phyloP scores from a whole-genome alignment of 2,329 filamentous ascomycete genomes.

The Beauveria pseudobassiana region DNA sequence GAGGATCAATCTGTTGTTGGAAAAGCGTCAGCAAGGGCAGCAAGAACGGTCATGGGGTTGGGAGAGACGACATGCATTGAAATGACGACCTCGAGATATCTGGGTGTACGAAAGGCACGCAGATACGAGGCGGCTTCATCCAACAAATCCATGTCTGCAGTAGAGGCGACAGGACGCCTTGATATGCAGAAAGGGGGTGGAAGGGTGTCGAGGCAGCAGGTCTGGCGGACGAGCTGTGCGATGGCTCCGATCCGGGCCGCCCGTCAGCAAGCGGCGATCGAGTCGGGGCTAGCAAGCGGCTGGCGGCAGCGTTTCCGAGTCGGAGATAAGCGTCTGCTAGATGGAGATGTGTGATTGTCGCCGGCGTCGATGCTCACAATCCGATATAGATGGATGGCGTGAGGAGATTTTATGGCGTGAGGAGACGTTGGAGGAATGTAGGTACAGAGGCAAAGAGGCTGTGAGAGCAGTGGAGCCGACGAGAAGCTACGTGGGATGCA shows the following conservation, averaged over 20 bases:
- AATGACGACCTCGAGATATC: slow-evolving; percentile 47
- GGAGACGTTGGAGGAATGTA: not conserved
- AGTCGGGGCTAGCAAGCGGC: not conserved
- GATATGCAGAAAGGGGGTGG: not conserved
- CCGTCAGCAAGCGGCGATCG: slow-evolving; percentile 1
- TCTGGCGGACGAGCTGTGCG: not conserved
- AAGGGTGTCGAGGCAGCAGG: not conserved
- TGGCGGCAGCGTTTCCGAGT: not conserved
- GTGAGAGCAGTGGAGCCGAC: slow-evolving; percentile 2
- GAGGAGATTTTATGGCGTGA: not conserved
- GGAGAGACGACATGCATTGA: slow-evolving; percentile 38
- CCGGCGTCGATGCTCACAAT: not conserved
- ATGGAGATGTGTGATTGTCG: not conserved
- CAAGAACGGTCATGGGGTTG: not conserved
- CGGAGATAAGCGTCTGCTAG: not conserved
- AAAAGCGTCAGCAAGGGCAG: slow-evolving; percentile 15
- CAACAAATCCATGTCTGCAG: slow-evolving; percentile 13
- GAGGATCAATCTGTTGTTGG: slow-evolving; percentile 56
- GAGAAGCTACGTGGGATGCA: not conserved
- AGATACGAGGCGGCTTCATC: slow-evolving; percentile 21
- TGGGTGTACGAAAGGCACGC: slow-evolving; percentile 44
- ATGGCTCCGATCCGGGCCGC: not conserved
- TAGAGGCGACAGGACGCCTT: not conserved
- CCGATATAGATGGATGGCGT: not conserved
- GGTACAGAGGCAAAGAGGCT: not conserved